Evolutionary conservation across 805 yeast genomes (phyloP).

Genomic region (Metschnikowia chrysomelidarum): DNA sequence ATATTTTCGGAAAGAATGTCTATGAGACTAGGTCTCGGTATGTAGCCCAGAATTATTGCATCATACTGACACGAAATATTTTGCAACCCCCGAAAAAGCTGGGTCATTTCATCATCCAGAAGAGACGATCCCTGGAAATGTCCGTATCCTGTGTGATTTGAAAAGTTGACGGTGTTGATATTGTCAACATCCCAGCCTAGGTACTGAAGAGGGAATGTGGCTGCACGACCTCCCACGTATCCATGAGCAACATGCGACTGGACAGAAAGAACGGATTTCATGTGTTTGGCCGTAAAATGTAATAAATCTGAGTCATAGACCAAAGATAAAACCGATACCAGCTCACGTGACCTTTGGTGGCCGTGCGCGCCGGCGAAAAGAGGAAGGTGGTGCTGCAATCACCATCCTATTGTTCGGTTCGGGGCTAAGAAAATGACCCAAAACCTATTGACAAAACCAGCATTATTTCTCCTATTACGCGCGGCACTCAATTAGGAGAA

Average conservation of each 20-base stretch:
- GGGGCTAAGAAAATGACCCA: too few species aligned
- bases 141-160: slow-evolving; percentile 92
- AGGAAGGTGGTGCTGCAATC: too few species aligned
- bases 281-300: background rate
- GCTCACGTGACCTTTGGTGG: too few species aligned
- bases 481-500: too few species aligned
- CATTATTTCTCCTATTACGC: too few species aligned
- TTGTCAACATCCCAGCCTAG: slow-evolving; percentile 93
- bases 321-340: too few species aligned
- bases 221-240: slow-evolving; percentile 89
- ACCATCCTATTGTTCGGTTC: too few species aligned
- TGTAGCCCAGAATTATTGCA: slow-evolving; percentile 21
- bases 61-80: slow-evolving; percentile 17
- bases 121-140: slow-evolving; percentile 21
- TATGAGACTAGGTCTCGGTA: slow-evolving; percentile 17
- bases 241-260: slow-evolving; percentile 95
- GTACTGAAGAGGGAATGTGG: slow-evolving; percentile 83
- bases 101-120: slow-evolving; percentile 10
- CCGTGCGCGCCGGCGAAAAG: too few species aligned
- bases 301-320: too few species aligned
- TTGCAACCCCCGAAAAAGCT: slow-evolving; percentile 14
- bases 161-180: slow-evolving; percentile 81
- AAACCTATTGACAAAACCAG: too few species aligned
- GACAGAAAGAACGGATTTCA: slow-evolving; percentile 45
- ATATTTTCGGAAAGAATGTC: slow-evolving; percentile 13